Conservation (phyloP, 2,329 filamentous ascomycete species). For the Fusarium fracticaudum region DNA sequence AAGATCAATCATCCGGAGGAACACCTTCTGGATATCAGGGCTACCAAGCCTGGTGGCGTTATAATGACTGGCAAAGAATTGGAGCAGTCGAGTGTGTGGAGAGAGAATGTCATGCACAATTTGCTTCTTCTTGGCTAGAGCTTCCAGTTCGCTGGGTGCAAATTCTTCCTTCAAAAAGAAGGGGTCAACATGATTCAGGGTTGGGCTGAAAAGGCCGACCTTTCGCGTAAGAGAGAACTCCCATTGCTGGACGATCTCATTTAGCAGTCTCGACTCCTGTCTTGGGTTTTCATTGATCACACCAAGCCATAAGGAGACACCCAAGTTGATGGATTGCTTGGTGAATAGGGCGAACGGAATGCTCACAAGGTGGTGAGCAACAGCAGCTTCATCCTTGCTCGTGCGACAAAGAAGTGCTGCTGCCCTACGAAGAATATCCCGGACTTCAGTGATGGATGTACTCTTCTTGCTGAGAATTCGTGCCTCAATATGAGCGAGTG, state of each 20-base stretch:
- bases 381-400: slow-evolving; percentile 77
- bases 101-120: slow-evolving; percentile 83
- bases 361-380: slow-evolving; percentile 87
- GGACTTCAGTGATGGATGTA: slow-evolving; percentile 77
- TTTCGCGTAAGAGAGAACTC: slow-evolving; percentile 81
- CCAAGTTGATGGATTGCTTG: slow-evolving; percentile 94
- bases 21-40: slow-evolving; percentile 81
- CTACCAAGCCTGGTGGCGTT: slow-evolving; percentile 90
- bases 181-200: slow-evolving; percentile 80
- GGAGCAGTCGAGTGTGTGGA: slow-evolving; percentile 85
- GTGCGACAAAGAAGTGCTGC: slow-evolving; percentile 87
- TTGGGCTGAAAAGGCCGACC: slow-evolving; percentile 82
- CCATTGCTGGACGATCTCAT: slow-evolving; percentile 91
- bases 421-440: slow-evolving; percentile 83
- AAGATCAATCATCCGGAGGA: slow-evolving; percentile 80
- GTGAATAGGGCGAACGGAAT: slow-evolving; percentile 95
- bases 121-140: slow-evolving; percentile 79
- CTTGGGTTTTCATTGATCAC: slow-evolving; percentile 95
- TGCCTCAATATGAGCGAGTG: slow-evolving; percentile 77
- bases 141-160: slow-evolving; percentile 84
- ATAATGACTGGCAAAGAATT: slow-evolving; percentile 94
- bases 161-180: slow-evolving; percentile 94
- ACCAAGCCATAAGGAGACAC: slow-evolving; percentile 94
- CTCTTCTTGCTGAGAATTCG: slow-evolving; percentile 74
- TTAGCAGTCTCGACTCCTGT: slow-evolving; percentile 85